These are phyloP conservation scores for Syzygium malaccense DNA, from an alignment of 441 rosid species.

Conservation along the genomic window DNA sequence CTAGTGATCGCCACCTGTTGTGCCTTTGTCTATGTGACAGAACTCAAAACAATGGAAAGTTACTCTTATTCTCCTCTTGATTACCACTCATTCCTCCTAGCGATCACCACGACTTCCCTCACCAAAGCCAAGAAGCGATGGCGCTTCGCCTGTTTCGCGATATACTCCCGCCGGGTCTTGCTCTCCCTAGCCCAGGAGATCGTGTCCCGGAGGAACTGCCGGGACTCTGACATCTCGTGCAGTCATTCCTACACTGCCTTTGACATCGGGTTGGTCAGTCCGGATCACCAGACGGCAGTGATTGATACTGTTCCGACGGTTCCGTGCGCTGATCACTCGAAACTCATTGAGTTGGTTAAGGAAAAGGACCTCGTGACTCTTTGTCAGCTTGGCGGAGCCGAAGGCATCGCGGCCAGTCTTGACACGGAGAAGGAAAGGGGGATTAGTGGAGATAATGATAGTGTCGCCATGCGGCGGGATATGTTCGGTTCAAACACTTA, in stretches of 20 bases:
- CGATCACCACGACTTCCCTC: conserved; percentile 21
- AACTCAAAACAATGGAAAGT: background rate
- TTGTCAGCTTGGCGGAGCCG: background rate
- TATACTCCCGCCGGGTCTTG: conserved; percentile 44
- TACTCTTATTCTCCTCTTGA: background rate
- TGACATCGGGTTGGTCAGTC: background rate
- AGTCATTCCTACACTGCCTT: background rate
- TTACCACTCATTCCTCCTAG: conserved; percentile 20
- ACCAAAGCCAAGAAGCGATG: conserved; percentile 54
- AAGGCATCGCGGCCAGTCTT: background rate
- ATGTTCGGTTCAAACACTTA: background rate
- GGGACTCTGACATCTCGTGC: background rate
- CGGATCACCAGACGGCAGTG: accelerated
- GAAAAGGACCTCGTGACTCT: background rate
- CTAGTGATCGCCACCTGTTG: background rate
- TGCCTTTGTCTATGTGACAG: background rate
- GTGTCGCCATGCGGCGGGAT: background rate
- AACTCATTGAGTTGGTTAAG: background rate
- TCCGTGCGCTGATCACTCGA: background rate
- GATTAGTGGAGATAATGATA: background rate
- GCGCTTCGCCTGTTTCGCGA: conserved; percentile 49
- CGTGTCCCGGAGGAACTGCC: conserved; percentile 11
- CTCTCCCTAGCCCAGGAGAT: conserved; percentile 42
- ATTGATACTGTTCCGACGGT: background rate
- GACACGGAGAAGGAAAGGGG: background rate